Percentiles rank a stretch among this genome's conserved stretches.
Conservation (phyloP, 2,329 filamentous ascomycete genomes). For the Phyllosticta citriasiana region DNA sequence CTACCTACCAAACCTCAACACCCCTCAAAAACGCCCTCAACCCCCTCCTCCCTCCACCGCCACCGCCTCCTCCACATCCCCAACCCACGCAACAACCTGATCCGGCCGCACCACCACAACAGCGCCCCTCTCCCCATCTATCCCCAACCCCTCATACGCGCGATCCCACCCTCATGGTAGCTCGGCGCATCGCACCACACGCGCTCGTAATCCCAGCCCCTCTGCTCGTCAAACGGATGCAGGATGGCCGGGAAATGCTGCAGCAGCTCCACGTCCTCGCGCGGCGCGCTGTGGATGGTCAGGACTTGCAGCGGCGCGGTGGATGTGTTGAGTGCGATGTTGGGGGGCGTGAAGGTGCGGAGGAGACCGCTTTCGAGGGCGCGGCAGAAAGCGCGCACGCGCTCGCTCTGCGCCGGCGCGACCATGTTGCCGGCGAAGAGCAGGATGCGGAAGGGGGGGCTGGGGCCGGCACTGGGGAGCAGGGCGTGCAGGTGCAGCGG, state of each 20-base stretch:
- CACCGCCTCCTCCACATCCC: conserved; percentile 22
- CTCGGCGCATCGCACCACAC: conserved; percentile 38
- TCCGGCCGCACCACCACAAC: conserved; percentile 55
- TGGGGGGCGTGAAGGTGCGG: conserved; percentile 30
- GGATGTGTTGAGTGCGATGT: conserved; percentile 34
- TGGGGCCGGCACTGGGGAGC: conserved; percentile 43
- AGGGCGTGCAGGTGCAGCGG: conserved; percentile 51
- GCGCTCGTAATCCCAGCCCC: conserved; percentile 33
- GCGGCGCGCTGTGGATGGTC: conserved; percentile 47
- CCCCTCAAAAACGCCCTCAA: conserved; percentile 18
- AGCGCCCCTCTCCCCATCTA: conserved; percentile 46
- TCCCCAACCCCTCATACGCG: conserved; percentile 48
- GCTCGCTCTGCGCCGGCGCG: conserved; percentile 31
- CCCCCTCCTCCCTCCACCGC: conserved; percentile 11
- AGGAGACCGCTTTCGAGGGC: conserved; percentile 33
- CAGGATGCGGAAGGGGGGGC: conserved; percentile 43
- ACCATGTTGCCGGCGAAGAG: conserved; percentile 53
- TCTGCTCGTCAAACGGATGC: conserved; percentile 31
- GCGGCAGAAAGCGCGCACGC: conserved; percentile 40
- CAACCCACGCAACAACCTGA: conserved; percentile 49
- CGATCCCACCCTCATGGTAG: conserved; percentile 34
- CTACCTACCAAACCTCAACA: neutral
- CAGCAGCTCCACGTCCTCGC: conserved; percentile 35
- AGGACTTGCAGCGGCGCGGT: conserved; percentile 44
- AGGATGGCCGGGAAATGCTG: conserved; percentile 34